These are phyloP conservation scores for Aspergillaceae sp. DNA, from an alignment of 2,329 filamentous ascomycete genomes.

Conservation along the genomic window DNA sequence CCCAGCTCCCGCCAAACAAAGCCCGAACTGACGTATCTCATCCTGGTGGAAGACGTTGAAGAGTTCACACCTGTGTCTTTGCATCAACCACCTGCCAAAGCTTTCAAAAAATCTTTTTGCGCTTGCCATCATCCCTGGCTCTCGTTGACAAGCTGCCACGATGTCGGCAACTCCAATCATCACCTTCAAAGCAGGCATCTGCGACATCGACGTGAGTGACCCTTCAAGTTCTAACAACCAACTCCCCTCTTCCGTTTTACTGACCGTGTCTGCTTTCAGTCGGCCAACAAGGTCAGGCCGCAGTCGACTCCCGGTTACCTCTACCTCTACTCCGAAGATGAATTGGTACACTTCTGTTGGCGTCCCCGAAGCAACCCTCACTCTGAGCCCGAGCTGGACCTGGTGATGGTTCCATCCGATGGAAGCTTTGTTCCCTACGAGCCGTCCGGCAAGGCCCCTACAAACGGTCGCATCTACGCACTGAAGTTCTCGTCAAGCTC, in stretches of 20 bases:
- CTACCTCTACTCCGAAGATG: conserved; percentile 89
- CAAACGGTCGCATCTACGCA: conserved; percentile 81
- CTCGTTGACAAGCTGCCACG: conserved; percentile 12
- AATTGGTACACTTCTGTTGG: conserved; percentile 97
- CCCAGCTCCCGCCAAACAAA: background rate
- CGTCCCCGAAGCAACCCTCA: conserved; percentile 64
- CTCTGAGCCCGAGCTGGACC: conserved; percentile 70
- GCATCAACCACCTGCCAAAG: background rate
- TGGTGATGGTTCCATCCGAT: conserved; percentile 89
- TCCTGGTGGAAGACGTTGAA: no score
- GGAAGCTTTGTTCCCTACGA: conserved; percentile 79
- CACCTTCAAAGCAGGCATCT: conserved; percentile 92
- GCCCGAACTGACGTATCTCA: conserved; percentile 6
- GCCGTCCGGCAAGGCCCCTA: conserved; percentile 51
- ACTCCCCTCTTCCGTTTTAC: background rate
- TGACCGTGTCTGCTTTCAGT: conserved; percentile 24
- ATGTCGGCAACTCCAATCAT: conserved; percentile 85
- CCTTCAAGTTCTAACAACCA: background rate
- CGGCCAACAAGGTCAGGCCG: conserved; percentile 59
- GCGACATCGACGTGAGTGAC: conserved; percentile 66
- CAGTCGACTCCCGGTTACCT: conserved; percentile 71
- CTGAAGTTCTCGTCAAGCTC: conserved; percentile 92
- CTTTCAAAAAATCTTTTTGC: conserved; percentile 1
- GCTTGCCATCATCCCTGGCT: background rate
- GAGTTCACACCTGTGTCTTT: no score